Evolutionary conservation across 768 basidiomycete species (phyloP).

Genomic region (Hericium coralloides): DNA sequence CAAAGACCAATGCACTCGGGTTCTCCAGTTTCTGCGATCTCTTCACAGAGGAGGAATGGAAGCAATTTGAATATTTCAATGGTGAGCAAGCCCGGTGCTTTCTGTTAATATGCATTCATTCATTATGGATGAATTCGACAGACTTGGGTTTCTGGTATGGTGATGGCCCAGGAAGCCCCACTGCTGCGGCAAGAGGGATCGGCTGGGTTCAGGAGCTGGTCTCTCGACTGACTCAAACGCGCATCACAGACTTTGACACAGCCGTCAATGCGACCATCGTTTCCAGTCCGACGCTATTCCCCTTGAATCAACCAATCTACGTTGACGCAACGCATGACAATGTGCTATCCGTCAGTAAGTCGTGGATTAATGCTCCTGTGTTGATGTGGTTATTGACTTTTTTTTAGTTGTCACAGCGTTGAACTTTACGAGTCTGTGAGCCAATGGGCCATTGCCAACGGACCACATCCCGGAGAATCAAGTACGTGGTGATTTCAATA

Average conservation of each 20-base stretch:
- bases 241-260: slow-evolving; percentile 30
- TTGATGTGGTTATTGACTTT: neutral
- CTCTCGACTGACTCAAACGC: slow-evolving; percentile 31
- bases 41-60: slow-evolving; percentile 45
- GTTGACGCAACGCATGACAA: slow-evolving; percentile 41
- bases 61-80: slow-evolving; percentile 27
- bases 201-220: slow-evolving; percentile 37
- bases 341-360: slow-evolving; percentile 29
- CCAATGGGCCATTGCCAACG: slow-evolving; percentile 30
- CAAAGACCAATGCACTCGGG: slow-evolving; percentile 37
- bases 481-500: slow-evolving; percentile 10
- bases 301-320: slow-evolving; percentile 30
- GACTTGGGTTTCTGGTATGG: slow-evolving; percentile 27
- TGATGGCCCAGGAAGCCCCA: slow-evolving; percentile 34
- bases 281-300: slow-evolving; percentile 27
- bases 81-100: neutral
- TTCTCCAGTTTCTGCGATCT: slow-evolving; percentile 40
- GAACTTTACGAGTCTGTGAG: slow-evolving; percentile 34
- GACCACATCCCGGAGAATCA: slow-evolving; percentile 27
- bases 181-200: slow-evolving; percentile 29
- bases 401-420: slow-evolving; percentile 32
- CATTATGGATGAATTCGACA: neutral
- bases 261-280: slow-evolving; percentile 40
- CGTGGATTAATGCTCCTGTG: neutral
- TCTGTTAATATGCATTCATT: neutral